Evolutionary conservation across 768 basidiomycete species (phyloP).

Genomic region (Suillus hirtellus): DNA sequence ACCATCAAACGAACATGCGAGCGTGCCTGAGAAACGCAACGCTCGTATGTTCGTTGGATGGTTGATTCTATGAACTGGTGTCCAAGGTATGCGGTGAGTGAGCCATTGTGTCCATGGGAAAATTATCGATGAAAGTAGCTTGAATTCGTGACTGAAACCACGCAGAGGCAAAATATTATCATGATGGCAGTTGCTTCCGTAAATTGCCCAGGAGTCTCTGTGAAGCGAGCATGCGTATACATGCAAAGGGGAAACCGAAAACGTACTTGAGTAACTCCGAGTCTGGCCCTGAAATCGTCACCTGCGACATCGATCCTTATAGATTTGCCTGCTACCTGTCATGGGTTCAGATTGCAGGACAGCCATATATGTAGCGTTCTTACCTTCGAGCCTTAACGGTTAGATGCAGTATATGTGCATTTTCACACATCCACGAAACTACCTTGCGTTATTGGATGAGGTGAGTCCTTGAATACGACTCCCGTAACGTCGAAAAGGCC

Average conservation of each 20-base stretch:
- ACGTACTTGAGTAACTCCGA: constrained; percentile 5
- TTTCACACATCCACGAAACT: constrained; percentile 14
- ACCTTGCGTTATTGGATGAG: constrained; percentile 8
- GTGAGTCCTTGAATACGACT: background rate
- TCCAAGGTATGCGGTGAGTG: constrained; percentile 25
- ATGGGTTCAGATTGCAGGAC: background rate
- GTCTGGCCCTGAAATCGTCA: background rate
- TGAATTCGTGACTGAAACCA: constrained; percentile 31
- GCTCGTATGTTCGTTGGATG: background rate
- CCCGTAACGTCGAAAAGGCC: constrained; percentile 8
- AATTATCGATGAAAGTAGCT: constrained; percentile 31
- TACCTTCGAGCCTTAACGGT: background rate
- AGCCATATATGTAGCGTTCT: background rate
- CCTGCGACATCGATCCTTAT: constrained; percentile 7
- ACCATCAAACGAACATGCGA: background rate
- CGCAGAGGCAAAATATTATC: constrained; percentile 28
- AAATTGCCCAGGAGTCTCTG: constrained; percentile 19
- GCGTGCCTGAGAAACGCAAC: background rate
- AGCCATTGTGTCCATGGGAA: constrained; percentile 35
- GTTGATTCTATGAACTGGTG: constrained; percentile 11
- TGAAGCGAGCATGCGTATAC: background rate
- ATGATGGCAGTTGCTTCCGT: constrained; percentile 30
- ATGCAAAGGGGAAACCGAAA: background rate
- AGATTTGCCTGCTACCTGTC: constrained; percentile 11
- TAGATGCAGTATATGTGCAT: background rate